These are phyloP conservation scores for Lipomyces japonicus DNA, from an alignment of 805 yeast species.

Conservation along the genomic window DNA sequence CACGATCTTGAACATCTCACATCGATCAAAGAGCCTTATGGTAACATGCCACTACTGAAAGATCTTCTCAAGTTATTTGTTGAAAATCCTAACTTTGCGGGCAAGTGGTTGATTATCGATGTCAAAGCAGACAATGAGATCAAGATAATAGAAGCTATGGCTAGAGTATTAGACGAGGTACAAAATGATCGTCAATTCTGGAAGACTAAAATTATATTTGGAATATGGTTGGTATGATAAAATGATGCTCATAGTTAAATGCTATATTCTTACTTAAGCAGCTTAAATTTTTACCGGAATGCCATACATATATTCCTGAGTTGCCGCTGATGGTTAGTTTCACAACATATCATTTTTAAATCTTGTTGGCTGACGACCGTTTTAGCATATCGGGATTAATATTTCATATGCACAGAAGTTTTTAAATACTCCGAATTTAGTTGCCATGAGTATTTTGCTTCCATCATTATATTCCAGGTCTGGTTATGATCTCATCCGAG, in stretches of 20 bases:
- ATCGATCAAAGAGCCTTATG: constrained; percentile 34
- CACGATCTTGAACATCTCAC: constrained; percentile 42
- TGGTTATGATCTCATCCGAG: constrained; percentile 37
- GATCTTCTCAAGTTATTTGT: constrained; percentile 16
- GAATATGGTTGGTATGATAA: constrained; percentile 48
- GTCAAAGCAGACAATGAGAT: constrained; percentile 24
- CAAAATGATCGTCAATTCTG: constrained; percentile 45
- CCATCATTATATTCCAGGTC: constrained; percentile 32
- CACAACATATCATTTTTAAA: constrained; percentile 32
- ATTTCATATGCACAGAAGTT: constrained; percentile 12
- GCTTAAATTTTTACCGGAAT: constrained; percentile 13
- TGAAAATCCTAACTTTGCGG: constrained; percentile 11
- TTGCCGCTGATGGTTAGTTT: constrained; percentile 32
- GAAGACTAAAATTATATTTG: constrained; percentile 48
- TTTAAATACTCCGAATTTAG: constrained; percentile 8
- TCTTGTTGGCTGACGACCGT: constrained; percentile 40
- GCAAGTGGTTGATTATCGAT: constrained; percentile 22
- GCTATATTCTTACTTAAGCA: neutral
- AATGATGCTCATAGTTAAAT: neutral
- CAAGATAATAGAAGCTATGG: constrained; percentile 17
- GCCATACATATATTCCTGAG: constrained; percentile 39
- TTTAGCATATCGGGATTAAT: constrained; percentile 33
- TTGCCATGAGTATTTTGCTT: constrained; percentile 18
- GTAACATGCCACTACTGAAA: constrained; percentile 22
- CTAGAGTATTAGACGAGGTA: constrained; percentile 28